Base-by-base conservation (phyloP, 352 stramenopile genomes). In the Pythium oligandrum region DNA sequence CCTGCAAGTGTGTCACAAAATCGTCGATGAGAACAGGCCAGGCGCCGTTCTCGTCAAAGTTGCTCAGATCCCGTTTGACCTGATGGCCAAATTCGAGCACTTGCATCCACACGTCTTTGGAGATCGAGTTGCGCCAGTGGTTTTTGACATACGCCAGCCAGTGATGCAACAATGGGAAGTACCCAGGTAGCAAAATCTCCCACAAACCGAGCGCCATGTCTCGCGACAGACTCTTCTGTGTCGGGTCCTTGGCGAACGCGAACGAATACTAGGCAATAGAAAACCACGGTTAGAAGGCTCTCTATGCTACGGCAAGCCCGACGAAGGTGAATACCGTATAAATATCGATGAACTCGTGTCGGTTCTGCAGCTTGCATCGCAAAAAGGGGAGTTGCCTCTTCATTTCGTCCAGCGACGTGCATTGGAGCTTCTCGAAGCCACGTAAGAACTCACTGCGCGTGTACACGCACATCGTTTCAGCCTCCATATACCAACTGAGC, bases 11-110 rank as follows among this genome's bases (percentile, higher is more conserved):
- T 11, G 66, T 59, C 47, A 87, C 81, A 66, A 93, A 95, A 44
- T 95, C 84, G 57, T 95, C 84, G 17, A 95, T 68, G 30, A 95
- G 61, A 52, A 95, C 84, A 17, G 84, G 84, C 84, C 84, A 95
- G 10, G 84, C 84, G 53, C 79, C 80, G 42, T 95, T 95, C 50
- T 91, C 82, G 59, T 95, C 82, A 66, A 88, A 95, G 59, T 93
- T 91, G 70, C 72, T 86, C 61, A 95, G 44, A 44, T 90, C 75
- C 4, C 63, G 44, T 30, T 74, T 66, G 40, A 95, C 84, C 49
- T 93, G 82, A 17, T 70, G 48, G 35, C 77, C 78, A 70, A 95
- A 95, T 47, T 95, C 78, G 47, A 95, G 65, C 47, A 89, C 73
- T 48, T 95, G 84, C 47, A 90, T 83, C 84, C 84, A 95, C 55